Evolutionary conservation across 2,329 filamentous ascomycete genomes (phyloP), one percentile per base, ranked within the genome.

Genomic region (Sphaerostilbella broomeana): DNA sequence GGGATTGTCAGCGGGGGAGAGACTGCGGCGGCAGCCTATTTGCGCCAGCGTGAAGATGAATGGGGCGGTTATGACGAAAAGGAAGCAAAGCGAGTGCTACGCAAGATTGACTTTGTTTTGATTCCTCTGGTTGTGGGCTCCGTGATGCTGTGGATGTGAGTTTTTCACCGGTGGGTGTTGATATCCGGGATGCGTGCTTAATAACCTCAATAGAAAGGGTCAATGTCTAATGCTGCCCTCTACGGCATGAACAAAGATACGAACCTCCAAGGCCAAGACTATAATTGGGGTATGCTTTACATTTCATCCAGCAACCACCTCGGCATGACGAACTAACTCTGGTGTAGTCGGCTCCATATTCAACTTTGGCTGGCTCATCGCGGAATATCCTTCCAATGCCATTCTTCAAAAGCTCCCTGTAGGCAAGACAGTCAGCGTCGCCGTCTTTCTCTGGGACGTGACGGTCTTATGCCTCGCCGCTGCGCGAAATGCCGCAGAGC

Each of bases 231-330:
- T 48, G 73, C 73, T 1, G 72, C 73, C 4, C 69, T 77, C 22
- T 75, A 75, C 45, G 72, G 72, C 1, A 73, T 78, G 38, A 55
- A 60, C 10, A 64, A 75, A n/a, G 73, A 77, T 44, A 24, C 32
- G n/a, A n/a, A 28, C 0, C 30, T 45, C 9, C 39, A 29, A 13
- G 43, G 43, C 18, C 35, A 42, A 26, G 27, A 42, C n/a, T 45
- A 42, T 16, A 41, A 13, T 33, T 42, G 32, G 39, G 18, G 31
- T 34, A n/a, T n/a, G 31, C 18, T 7, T 21, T 19, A 12, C 31
- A n/a, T 34, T 15, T 19, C 31, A 10, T 19, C 31, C 16, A n/a
- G n/a, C n/a, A n/a, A n/a, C n/a, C n/a, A n/a, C n/a, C n/a, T n/a
- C n/a, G n/a, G n/a, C n/a, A n/a, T n/a, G n/a, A n/a, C n/a, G n/a